Evolutionary conservation across 352 stramenopile species (phyloP).

Genomic region (Phytophthora agathidicida): DNA sequence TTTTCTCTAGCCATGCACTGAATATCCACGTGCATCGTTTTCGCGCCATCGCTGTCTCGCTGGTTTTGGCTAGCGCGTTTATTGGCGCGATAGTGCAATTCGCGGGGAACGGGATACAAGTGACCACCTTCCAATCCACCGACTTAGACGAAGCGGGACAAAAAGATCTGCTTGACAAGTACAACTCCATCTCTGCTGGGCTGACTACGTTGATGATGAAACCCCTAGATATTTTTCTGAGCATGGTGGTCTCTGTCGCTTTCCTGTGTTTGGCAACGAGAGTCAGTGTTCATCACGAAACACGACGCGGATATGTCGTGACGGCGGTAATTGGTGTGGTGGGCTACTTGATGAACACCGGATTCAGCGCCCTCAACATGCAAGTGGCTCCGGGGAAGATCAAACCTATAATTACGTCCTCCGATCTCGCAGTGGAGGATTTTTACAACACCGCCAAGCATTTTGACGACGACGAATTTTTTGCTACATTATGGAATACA

Average conservation of each 20-base stretch:
- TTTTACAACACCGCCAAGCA: neutral
- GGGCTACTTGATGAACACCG: conserved; percentile 19
- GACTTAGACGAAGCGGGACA: conserved; percentile 3
- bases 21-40: conserved; percentile 4
- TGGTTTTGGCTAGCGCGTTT: neutral
- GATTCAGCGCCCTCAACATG: conserved; percentile 18
- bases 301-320: conserved; percentile 1
- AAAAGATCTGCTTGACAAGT: conserved; percentile 15
- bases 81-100: conserved; percentile 9
- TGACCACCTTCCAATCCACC: conserved; percentile 4
- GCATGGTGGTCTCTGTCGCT: conserved; percentile 9
- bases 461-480: neutral
- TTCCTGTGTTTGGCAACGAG: conserved; percentile 6
- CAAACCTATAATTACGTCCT: neutral
- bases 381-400: conserved; percentile 6
- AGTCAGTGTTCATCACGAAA: conserved; percentile 7
- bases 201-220: conserved; percentile 14
- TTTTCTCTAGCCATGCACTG: neutral
- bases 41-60: neutral
- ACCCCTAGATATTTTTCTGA: conserved; percentile 10
- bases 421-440: conserved; percentile 4
- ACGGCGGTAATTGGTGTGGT: conserved; percentile 8
- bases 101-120: conserved; percentile 1
- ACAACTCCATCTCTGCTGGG: conserved; percentile 6
- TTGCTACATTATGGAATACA: conserved; percentile 1